Base-by-base conservation (phyloP, 1,284 basidiomycete genomes). In the Dichomitus squalens region DNA sequence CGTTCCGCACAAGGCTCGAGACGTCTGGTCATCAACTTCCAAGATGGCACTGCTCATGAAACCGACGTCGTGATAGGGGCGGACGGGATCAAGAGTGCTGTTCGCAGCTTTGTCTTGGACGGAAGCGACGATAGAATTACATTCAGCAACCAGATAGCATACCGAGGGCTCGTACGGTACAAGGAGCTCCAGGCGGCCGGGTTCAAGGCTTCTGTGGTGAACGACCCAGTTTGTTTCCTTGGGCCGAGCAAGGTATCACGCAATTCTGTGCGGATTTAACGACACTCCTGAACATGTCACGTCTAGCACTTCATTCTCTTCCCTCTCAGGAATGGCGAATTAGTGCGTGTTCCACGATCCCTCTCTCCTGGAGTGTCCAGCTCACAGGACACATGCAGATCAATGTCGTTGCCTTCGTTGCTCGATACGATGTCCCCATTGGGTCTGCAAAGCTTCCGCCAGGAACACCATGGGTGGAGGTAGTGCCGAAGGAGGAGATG, bases 261-360 rank as follows among this genome's bases (percentile, higher is more conserved):
- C 29, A 31, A 6, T 31, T 11, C 29, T 5, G 29, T 31, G 29
- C 6, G 11, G 29, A 5, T 25, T 23, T 4, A 25, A 40, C 29
- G 21, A 18, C 43, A 27, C 16, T n/a, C 18, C 43, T 39, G 20
- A 18, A 12, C 11, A 14, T 27, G 23, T 38, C 14, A 23, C 31
- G 38, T 39, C 44, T 57, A 86, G 80, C 85, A 87, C 66, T 70
- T 86, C 35, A 79, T 86, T 49, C 76, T 78, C 4, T 85, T 82
- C 66, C 81, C 82, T 0, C 82, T 88, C 55, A 73, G 77, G 60
- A 69, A 70, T 6, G 70, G 72, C 8, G 67, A 69, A 52, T 68
- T 75, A 20, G 81, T 82, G 52, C 52, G 74, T 66, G n/a, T n/a
- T n/a, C n/a, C n/a, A 8, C n/a, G n/a, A n/a, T n/a, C 36, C 7